These are phyloP conservation scores for Chlamydomonas schloesseri DNA, from an alignment of 139 green algal species.

Conservation along the genomic window DNA sequence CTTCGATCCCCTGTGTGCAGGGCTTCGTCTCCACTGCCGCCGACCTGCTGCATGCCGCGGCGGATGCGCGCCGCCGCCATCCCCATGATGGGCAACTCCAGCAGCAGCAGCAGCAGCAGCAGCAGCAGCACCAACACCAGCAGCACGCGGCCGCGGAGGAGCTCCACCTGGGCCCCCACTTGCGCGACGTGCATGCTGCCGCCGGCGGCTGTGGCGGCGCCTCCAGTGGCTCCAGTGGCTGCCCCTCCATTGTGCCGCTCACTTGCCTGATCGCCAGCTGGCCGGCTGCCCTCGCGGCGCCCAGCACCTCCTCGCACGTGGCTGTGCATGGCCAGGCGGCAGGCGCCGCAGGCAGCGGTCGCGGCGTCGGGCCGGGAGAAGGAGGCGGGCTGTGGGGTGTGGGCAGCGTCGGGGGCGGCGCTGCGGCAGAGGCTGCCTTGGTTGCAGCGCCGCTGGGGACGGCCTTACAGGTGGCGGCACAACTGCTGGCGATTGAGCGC, in stretches of 20 bases:
- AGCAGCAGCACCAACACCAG: not conserved
- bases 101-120: not conserved
- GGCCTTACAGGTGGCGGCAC: not conserved
- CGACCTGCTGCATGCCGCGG: constrained; percentile 2
- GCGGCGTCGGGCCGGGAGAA: too few relatives aligned
- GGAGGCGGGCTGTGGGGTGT: not conserved
- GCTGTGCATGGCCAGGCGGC: too few relatives aligned
- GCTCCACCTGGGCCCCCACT: too few relatives aligned
- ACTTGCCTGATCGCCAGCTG: not conserved
- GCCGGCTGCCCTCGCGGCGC: not conserved
- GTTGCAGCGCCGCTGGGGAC: constrained; percentile 1
- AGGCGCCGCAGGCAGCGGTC: too few relatives aligned
- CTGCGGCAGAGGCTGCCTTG: not conserved
- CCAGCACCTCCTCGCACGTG: not conserved
- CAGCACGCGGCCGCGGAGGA: not conserved
- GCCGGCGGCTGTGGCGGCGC: too few relatives aligned
- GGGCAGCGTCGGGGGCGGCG: not conserved
- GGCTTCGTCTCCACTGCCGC: not conserved
- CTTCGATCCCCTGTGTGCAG: not conserved
- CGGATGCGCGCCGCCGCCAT: not conserved
- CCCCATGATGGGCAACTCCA: too few relatives aligned
- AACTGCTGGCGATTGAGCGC: constrained; percentile 5
- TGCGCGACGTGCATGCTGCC: too few relatives aligned
- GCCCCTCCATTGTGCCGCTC: constrained; percentile 6
- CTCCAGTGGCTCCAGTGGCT: too few relatives aligned